Evolutionary conservation across 805 yeast species (phyloP).

Genomic region (Metschnikowia reukaufii): DNA sequence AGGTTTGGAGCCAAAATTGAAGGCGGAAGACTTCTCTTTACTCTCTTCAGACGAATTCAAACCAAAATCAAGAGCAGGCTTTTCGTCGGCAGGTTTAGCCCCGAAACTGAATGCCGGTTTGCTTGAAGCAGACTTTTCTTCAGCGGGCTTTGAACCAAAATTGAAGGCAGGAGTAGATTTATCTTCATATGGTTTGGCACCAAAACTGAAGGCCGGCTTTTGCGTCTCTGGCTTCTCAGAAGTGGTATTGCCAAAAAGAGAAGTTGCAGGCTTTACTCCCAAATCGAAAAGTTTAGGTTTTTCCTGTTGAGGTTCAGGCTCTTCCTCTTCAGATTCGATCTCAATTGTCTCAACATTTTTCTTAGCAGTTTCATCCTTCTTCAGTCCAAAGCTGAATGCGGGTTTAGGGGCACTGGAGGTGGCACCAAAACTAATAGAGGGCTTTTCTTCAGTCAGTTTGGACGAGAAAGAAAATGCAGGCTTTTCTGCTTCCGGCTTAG

Average conservation of each 20-base stretch:
- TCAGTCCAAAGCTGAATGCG: conserved; percentile 5
- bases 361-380: background rate
- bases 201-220: conserved; percentile 8
- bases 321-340: conserved; percentile 8
- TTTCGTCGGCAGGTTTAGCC: background rate
- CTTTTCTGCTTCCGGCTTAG: conserved; percentile 4
- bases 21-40: background rate
- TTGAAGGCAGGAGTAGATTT: background rate
- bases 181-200: background rate
- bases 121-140: background rate
- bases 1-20: background rate
- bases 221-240: background rate
- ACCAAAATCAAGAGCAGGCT: conserved; percentile 5
- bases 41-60: background rate
- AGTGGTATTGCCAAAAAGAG: conserved; percentile 4
- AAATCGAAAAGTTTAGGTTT: conserved; percentile 1
- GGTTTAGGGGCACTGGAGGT: background rate
- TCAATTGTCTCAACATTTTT: background rate
- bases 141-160: conserved; percentile 9
- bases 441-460: background rate
- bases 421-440: conserved; percentile 12
- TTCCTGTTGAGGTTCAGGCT: background rate
- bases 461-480: conserved; percentile 2
- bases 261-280: conserved; percentile 1
- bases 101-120: conserved; percentile 2